These are phyloP conservation scores for Pseudopyricularia cyperi DNA, from an alignment of 2,329 filamentous ascomycete genomes.

Conservation along the genomic window DNA sequence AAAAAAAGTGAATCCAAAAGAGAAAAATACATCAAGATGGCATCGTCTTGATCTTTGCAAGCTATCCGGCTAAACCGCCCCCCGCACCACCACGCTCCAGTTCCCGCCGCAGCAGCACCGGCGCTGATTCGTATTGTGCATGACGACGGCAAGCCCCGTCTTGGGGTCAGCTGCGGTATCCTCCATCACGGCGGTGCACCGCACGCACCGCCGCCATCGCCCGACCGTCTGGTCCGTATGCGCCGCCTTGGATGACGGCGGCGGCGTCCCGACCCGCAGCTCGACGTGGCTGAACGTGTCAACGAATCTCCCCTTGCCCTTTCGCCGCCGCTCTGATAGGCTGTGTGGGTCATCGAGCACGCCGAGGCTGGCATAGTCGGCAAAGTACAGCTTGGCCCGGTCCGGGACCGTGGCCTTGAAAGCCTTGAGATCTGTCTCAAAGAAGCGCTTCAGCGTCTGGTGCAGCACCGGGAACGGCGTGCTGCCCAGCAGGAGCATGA, in stretches of 20 bases:
- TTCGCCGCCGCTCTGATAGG: slow-evolving; percentile 21
- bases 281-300: slow-evolving; percentile 48
- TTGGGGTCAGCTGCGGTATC: slow-evolving; percentile 31
- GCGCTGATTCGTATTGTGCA: slow-evolving; percentile 32
- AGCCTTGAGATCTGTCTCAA: slow-evolving; percentile 43
- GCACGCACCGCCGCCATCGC: slow-evolving; percentile 36
- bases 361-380: slow-evolving; percentile 57
- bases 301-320: slow-evolving; percentile 23
- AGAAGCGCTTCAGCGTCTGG: slow-evolving; percentile 50
- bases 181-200: slow-evolving; percentile 55
- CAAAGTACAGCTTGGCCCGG: slow-evolving; percentile 57
- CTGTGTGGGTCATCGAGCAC: slow-evolving; percentile 44
- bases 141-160: slow-evolving; percentile 38
- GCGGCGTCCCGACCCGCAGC: slow-evolving; percentile 17
- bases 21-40: too few relatives aligned
- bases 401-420: slow-evolving; percentile 50
- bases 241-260: background rate
- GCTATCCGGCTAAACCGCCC: slow-evolving; percentile 6
- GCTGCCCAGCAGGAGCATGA: slow-evolving; percentile 35
- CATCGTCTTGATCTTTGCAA: too few relatives aligned
- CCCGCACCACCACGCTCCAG: slow-evolving; percentile 30
- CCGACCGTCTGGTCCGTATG: slow-evolving; percentile 4
- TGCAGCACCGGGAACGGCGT: slow-evolving; percentile 33
- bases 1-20: too few relatives aligned
- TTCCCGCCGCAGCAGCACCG: slow-evolving; percentile 41